A percentile compares a stretch with the other conserved stretches of the same genome.
phyloP scores from a whole-genome alignment of 257 asterid species.

The Phtheirospermum japonicum region DNA sequence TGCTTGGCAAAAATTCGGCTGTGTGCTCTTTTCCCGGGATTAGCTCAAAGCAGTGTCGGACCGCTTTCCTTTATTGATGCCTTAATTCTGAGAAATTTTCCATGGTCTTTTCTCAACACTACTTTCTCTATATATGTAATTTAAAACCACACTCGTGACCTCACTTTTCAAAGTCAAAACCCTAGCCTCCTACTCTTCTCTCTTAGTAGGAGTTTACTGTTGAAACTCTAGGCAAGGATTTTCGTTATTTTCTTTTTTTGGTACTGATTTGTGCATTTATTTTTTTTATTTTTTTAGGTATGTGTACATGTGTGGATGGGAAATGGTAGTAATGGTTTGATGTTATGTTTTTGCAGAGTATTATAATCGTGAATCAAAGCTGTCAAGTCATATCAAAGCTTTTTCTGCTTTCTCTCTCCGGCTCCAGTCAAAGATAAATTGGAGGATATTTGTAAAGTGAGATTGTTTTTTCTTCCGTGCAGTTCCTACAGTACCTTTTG shows the following conservation, averaged over 20 bases:
- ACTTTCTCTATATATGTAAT: slow-evolving; percentile 13
- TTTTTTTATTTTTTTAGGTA: neutral
- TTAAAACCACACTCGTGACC: slow-evolving; percentile 20
- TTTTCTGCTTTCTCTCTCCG: slow-evolving; percentile 23
- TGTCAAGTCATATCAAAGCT: slow-evolving; percentile 43
- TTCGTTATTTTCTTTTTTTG: neutral
- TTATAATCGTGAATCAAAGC: slow-evolving; percentile 32
- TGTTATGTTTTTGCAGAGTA: slow-evolving; percentile 29
- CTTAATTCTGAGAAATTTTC: slow-evolving; percentile 28
- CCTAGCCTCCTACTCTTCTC: slow-evolving; percentile 20
- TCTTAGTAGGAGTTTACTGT: neutral
- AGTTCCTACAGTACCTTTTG: slow-evolving; percentile 28
- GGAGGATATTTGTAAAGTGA: slow-evolving; percentile 30
- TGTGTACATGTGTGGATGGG: slow-evolving; percentile 21
- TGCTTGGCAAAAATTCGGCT: slow-evolving; percentile 34
- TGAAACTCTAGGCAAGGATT: slow-evolving; percentile 1
- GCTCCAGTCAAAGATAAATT: slow-evolving; percentile 33
- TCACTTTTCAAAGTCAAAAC: slow-evolving; percentile 32
- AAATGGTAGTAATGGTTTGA: slow-evolving; percentile 15
- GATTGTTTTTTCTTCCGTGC: slow-evolving; percentile 27
- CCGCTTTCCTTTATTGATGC: slow-evolving; percentile 36
- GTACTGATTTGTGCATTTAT: slow-evolving; percentile 3
- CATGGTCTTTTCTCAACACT: no score
- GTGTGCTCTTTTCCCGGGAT: slow-evolving; percentile 42
- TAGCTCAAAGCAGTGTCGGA: slow-evolving; percentile 41